Conservation (phyloP, 2,329 filamentous ascomycete genomes). For the Acarospora socialis region DNA sequence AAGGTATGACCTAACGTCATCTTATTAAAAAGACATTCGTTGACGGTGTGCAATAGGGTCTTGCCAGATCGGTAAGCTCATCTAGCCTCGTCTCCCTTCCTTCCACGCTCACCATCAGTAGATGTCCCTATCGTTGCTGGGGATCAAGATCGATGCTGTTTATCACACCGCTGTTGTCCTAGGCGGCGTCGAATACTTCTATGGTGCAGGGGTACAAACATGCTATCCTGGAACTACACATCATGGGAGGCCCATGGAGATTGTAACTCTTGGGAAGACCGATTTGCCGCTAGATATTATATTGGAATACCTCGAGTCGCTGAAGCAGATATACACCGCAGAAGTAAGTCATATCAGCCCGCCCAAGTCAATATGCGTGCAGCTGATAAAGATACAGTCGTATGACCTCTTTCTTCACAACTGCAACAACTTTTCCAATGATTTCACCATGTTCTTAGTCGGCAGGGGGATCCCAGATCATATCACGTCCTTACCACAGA, state of each 20-base stretch:
- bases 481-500: conserved; percentile 72
- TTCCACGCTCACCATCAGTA: conserved; percentile 15
- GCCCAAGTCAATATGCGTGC: background rate
- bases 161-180: conserved; percentile 91
- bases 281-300: conserved; percentile 68
- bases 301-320: conserved; percentile 71
- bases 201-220: conserved; percentile 73
- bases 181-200: conserved; percentile 75
- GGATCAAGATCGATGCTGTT: conserved; percentile 70
- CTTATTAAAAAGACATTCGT: conserved; percentile 5
- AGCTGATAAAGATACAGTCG: conserved; percentile 36
- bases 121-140: conserved; percentile 46
- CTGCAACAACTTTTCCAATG: conserved; percentile 95
- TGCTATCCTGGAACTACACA: conserved; percentile 72
- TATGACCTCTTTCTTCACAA: conserved; percentile 88
- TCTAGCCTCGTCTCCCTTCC: conserved; percentile 7
- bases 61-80: conserved; percentile 35
- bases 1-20: conserved; percentile 21
- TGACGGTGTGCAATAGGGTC: conserved; percentile 27
- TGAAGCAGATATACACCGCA: conserved; percentile 68
- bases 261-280: conserved; percentile 60
- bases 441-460: conserved; percentile 76
- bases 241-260: conserved; percentile 69
- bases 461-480: conserved; percentile 78
- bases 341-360: conserved; percentile 37